Base-by-base conservation (phyloP, 2,329 filamentous ascomycete genomes). In the Endoconidiophora polonica region DNA sequence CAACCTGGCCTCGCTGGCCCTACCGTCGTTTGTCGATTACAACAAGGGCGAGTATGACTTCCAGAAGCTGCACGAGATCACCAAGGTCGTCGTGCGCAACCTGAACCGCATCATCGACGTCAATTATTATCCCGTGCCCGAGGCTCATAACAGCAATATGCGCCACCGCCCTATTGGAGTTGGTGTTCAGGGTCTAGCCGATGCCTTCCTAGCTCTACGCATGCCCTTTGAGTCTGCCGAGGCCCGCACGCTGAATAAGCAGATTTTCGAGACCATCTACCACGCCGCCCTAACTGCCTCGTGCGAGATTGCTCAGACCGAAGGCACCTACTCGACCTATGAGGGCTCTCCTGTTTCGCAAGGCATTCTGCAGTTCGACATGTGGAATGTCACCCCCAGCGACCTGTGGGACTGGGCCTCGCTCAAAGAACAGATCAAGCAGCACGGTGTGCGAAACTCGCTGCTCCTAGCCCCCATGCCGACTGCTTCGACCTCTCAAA, bases 211-310 rank as follows among this genome's bases (percentile, higher is more conserved):
- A 60, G 90, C 91, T 57, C 80, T 98, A 48, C 88, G 91, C 61
- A 76, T 96, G 73, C 90, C 91, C 29, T 98, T 98, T 62, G 91
- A 98, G 66, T 98, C 91, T 14, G 80, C 86, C 4, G 87, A 96
- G 69, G 91, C 91, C 55, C 85, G 82, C 58, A 77, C 91, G 65
- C 77, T 98, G 61, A 98, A 98, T 75, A 88, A 83, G 62, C 87
- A 98, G 67, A 96, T 98, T 66, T 98, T 98, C 57, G 91, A 98
- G 74, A 98, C 91, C 56, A 95, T 98, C 66, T 98, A 98, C 71
- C 91, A 98, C 65, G 91, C 82, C 63, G 86, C 87, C 52, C 71
- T 96, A 55, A 94, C 88, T 50, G 83, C 86, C 20, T 98, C 91
- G 1, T 79, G 83, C 61, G 80, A 94, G 52, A 70, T 96, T 56